Base-by-base conservation (phyloP, 148 eudicot species). In the Fagopyrum homotropicum region DNA sequence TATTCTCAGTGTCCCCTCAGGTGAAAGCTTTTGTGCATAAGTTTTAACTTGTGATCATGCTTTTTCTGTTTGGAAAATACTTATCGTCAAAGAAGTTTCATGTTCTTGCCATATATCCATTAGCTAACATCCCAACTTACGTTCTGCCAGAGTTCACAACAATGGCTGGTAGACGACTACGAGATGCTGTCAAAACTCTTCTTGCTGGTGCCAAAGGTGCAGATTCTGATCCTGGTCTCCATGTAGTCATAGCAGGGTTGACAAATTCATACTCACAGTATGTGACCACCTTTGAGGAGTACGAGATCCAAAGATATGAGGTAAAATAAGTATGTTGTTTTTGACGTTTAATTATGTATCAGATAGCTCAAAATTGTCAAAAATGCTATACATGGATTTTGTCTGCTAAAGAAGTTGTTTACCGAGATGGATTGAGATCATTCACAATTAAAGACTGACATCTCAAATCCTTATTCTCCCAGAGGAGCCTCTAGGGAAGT, bases 151-250 rank as follows among this genome's bases (percentile, higher is more conserved):
- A 92, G 80, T 92, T 92, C 86, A 90, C 98, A 72, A 95, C 98
- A 72, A 95, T 95, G 98, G 93, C 98, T 75, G 98, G 98, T 72
- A 89, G 98, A 81, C 92, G 98, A 76, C 93, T 95, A 43, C 88
- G 98, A 68, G 98, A 95, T 86, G 96, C 98, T 74, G 88, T 95
- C 50, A 87, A 76, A 80, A 80, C 75, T 7, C 88, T 85, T 26
- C 90, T 93, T 26, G 82, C 78, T 1, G 85, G 83, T 80, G 85
- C 84, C 71, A 70, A 83, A 57, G 73, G 75, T 75, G 85, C 78
- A 75, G 89, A 85, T 76, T 91, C 87, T 54, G 85, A 81, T 22
- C 80, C 70, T 12, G 87, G 77, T 16, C 74, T 82, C 73, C 96
- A 92, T 75, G 85, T 95, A 48, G 96, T 95, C 72, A 85, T 95